phyloP scores from a whole-genome alignment of 148 eudicot genomes.

The Oxyria digyna region DNA sequence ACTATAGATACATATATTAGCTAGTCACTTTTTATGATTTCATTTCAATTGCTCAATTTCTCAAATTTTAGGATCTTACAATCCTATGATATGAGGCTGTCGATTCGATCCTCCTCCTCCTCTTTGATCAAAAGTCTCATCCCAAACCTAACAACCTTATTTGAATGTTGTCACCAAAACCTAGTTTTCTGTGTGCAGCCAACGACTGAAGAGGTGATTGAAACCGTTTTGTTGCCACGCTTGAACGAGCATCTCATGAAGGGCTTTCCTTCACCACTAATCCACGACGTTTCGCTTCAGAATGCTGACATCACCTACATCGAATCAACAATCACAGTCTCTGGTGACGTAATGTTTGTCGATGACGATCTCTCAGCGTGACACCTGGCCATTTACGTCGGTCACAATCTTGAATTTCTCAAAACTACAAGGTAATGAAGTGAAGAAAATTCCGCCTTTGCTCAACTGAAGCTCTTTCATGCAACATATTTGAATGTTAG shows the following conservation, averaged over 20 bases:
- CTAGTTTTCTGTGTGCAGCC: constrained; percentile 50
- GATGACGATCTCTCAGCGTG: neutral
- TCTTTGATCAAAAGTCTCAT: no score
- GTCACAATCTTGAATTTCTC: neutral
- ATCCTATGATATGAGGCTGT: no score
- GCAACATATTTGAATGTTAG: neutral
- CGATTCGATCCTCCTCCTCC: no score
- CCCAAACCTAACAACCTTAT: no score
- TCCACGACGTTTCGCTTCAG: constrained; percentile 53
- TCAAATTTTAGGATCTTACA: no score
- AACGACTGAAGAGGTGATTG: constrained; percentile 32
- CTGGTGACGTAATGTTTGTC: constrained; percentile 27
- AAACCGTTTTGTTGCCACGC: constrained; percentile 45
- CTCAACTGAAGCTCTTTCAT: neutral
- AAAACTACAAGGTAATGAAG: neutral
- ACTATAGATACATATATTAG: no score
- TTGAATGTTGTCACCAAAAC: no score
- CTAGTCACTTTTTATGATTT: no score
- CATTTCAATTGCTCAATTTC: no score
- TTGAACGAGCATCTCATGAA: constrained; percentile 34
- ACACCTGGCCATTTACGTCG: neutral
- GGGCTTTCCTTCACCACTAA: constrained; percentile 54
- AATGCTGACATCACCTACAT: constrained; percentile 37
- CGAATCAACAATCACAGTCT: constrained; percentile 39
- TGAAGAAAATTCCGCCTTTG: neutral